phyloP scores from a whole-genome alignment of 2,329 filamentous ascomycete species.

The Alternaria sp. region DNA sequence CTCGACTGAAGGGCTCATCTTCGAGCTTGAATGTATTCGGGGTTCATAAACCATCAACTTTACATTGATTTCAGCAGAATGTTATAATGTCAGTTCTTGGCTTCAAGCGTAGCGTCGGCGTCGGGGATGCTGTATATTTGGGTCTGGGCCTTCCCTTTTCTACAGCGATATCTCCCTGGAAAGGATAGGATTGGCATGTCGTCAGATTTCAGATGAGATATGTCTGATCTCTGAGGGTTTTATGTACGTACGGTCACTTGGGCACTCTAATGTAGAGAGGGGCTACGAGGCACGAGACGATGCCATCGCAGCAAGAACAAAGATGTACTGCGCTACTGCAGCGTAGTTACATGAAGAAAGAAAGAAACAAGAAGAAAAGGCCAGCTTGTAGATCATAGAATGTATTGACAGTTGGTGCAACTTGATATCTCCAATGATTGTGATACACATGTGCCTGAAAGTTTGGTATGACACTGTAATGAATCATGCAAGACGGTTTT shows the following conservation, averaged over 20 bases:
- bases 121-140: conserved; percentile 8
- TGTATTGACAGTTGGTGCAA: not conserved
- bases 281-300: not conserved
- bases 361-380: conserved; percentile 4
- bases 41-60: not conserved
- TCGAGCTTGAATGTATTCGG: not conserved
- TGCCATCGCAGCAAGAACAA: not conserved
- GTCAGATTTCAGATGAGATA: not conserved
- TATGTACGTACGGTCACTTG: not conserved
- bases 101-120: conserved; percentile 9
- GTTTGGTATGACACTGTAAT: not conserved
- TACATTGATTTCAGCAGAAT: not conserved
- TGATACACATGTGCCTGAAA: not conserved
- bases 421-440: not conserved
- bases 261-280: not conserved
- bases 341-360: not conserved
- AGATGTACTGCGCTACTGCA: not conserved
- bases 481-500: not conserved
- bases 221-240: not conserved
- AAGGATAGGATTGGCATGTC: not conserved
- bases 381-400: conserved; percentile 4
- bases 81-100: conserved; percentile 3
- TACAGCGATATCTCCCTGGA: not conserved
- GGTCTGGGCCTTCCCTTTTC: not conserved
- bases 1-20: not conserved